Percentiles rank a stretch among this genome's conserved stretches.
phyloP scores from a whole-genome alignment of 371 early-diverging fungal species.

The Rhizopus microsporus region DNA sequence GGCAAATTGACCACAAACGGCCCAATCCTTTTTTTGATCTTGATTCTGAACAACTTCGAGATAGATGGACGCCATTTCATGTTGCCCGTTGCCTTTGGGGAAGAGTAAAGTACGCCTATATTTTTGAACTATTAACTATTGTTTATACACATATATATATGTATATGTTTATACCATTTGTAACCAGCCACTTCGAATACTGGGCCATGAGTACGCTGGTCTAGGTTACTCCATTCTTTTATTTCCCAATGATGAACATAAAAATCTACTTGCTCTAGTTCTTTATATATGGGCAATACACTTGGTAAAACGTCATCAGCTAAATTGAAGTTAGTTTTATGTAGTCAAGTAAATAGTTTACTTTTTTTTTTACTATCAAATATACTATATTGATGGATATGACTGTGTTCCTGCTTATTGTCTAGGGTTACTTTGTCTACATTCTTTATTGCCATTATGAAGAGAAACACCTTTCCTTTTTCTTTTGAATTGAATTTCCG shows the following conservation, averaged over 20 bases:
- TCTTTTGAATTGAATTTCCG: constrained; percentile 3
- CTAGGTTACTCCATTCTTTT: constrained; percentile 55
- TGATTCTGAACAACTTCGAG: constrained; percentile 77
- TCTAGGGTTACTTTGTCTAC: not conserved
- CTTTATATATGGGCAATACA: constrained; percentile 35
- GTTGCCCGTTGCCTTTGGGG: constrained; percentile 82
- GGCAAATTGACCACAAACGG: constrained; percentile 82
- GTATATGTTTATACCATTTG: constrained; percentile 52
- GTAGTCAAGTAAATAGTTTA: not conserved
- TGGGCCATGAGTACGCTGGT: constrained; percentile 54
- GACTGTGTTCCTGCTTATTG: not conserved
- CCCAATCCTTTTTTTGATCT: constrained; percentile 60
- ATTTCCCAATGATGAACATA: constrained; percentile 63
- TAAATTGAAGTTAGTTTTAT: constrained; percentile 5
- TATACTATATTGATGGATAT: constrained; percentile 10
- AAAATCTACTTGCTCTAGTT: constrained; percentile 51
- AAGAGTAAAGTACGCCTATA: constrained; percentile 83
- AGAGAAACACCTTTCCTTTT: not conserved
- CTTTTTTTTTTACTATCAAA: constrained; percentile 15
- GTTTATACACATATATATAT: too few relatives aligned
- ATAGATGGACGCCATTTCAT: constrained; percentile 74
- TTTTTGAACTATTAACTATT: not conserved
- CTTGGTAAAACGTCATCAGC: constrained; percentile 34
- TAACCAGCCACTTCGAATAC: constrained; percentile 60
- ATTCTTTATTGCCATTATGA: constrained; percentile 8